A percentile compares a stretch with the other conserved stretches of the same genome.
Conservation (phyloP, 2,329 filamentous ascomycete species). For the Neonectria punicea region DNA sequence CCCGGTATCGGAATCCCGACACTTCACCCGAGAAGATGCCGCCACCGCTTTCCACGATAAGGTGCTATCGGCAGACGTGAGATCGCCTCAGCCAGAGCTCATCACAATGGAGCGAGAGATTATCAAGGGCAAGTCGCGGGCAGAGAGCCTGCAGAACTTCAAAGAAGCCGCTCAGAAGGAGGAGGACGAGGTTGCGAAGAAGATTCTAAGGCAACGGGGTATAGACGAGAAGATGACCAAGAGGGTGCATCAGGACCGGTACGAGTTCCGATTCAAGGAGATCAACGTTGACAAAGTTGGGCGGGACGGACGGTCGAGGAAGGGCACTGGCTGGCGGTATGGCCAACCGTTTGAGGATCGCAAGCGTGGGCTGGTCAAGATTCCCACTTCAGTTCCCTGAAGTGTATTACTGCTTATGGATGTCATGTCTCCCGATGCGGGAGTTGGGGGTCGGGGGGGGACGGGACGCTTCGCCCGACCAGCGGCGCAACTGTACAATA, state of each 20-base stretch:
- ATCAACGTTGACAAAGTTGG: slow-evolving; percentile 68
- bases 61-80: slow-evolving; percentile 69
- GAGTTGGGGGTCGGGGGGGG: slow-evolving; percentile 13
- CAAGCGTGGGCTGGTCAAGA: slow-evolving; percentile 72
- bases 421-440: slow-evolving; percentile 23
- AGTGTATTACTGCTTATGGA: slow-evolving; percentile 29
- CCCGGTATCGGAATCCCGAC: slow-evolving; percentile 70
- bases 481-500: slow-evolving; percentile 41
- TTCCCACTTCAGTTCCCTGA: slow-evolving; percentile 70
- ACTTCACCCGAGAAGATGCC: slow-evolving; percentile 73
- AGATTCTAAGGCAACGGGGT: slow-evolving; percentile 46
- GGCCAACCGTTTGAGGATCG: slow-evolving; percentile 72
- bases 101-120: slow-evolving; percentile 64
- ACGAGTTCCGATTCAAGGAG: slow-evolving; percentile 67
- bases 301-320: slow-evolving; percentile 60
- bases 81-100: slow-evolving; percentile 71
- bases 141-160: slow-evolving; percentile 55
- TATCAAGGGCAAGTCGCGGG: slow-evolving; percentile 48
- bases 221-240: slow-evolving; percentile 54
- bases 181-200: slow-evolving; percentile 52
- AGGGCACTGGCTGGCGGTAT: slow-evolving; percentile 70
- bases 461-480: slow-evolving; percentile 18
- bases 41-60: slow-evolving; percentile 71
- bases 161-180: slow-evolving; percentile 55
- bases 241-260: slow-evolving; percentile 55